These are phyloP conservation scores for Heterobasidion occidentale DNA, from an alignment of 1,284 basidiomycete species.

Conservation along the genomic window DNA sequence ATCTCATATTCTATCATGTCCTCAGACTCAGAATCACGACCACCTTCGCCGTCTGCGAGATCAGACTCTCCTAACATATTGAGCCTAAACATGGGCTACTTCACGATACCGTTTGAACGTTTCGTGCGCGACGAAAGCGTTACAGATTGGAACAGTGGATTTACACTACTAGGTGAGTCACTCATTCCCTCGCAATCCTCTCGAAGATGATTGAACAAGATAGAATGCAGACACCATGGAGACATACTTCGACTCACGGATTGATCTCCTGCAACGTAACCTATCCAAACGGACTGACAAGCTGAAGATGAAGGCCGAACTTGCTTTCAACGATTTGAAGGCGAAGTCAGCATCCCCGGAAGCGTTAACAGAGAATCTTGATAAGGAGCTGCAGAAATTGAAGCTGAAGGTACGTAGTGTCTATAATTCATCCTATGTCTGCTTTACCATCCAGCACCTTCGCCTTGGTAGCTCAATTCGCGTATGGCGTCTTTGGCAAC, in stretches of 20 bases:
- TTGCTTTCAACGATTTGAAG: slow-evolving; percentile 47
- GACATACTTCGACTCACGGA: slow-evolving; percentile 84
- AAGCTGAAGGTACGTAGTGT: slow-evolving; percentile 46
- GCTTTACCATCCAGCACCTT: neutral
- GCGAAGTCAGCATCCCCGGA: slow-evolving; percentile 65
- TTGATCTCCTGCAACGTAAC: slow-evolving; percentile 84
- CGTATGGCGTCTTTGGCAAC: slow-evolving; percentile 65
- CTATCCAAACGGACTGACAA: slow-evolving; percentile 81
- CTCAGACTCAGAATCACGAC: slow-evolving; percentile 16
- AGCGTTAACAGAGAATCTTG: slow-evolving; percentile 61
- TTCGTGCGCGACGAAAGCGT: slow-evolving; percentile 44
- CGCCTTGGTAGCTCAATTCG: slow-evolving; percentile 53
- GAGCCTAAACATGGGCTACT: slow-evolving; percentile 29
- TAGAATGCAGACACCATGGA: slow-evolving; percentile 66
- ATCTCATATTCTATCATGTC: slow-evolving; percentile 15
- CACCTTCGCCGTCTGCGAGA: slow-evolving; percentile 20
- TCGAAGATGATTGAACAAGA: neutral
- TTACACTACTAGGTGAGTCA: slow-evolving; percentile 62
- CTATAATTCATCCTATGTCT: neutral
- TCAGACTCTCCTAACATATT: slow-evolving; percentile 16
- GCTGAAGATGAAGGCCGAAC: slow-evolving; percentile 73
- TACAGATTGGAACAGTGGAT: slow-evolving; percentile 45
- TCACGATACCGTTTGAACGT: slow-evolving; percentile 44
- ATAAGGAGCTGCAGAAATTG: slow-evolving; percentile 78
- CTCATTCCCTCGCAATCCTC: neutral